Evolutionary conservation across 148 eudicot genomes (phyloP).

Genomic region (Cornus suecica): DNA sequence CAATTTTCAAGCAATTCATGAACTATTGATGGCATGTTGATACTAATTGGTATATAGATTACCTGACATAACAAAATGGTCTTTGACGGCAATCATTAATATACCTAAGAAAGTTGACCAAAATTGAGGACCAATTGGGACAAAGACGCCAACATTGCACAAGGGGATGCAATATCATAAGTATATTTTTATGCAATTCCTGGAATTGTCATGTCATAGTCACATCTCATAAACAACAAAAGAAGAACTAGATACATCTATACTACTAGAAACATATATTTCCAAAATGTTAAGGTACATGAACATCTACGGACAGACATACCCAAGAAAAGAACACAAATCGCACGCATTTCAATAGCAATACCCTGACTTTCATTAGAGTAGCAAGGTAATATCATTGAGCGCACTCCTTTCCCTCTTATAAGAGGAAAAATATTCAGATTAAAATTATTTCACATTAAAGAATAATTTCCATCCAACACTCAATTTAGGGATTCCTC

Average conservation of each 20-base stretch:
- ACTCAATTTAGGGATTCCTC: not conserved
- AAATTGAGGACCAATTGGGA: not conserved
- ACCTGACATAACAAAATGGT: not conserved
- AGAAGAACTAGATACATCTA: not conserved
- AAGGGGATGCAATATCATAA: not conserved
- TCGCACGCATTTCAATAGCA: not conserved
- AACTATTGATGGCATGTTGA: not conserved
- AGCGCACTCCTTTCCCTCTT: not conserved
- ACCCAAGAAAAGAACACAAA: not conserved
- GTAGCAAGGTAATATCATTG: too few species aligned
- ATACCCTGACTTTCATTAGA: not conserved
- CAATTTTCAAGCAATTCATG: not conserved
- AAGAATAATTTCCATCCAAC: not conserved
- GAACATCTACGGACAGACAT: too few species aligned
- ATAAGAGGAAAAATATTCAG: not conserved
- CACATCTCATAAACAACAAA: not conserved
- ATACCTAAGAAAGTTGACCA: not conserved
- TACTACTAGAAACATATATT: too few species aligned
- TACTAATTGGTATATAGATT: too few species aligned
- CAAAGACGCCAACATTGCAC: not conserved
- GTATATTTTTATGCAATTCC: too few species aligned
- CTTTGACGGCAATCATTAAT: not conserved
- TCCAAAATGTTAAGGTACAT: not conserved
- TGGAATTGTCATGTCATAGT: not conserved
- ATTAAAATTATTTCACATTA: too few species aligned